Evolutionary conservation across 176 grass and related monocot genomes (phyloP).

Genomic region (Phoenix dactylifera): DNA sequence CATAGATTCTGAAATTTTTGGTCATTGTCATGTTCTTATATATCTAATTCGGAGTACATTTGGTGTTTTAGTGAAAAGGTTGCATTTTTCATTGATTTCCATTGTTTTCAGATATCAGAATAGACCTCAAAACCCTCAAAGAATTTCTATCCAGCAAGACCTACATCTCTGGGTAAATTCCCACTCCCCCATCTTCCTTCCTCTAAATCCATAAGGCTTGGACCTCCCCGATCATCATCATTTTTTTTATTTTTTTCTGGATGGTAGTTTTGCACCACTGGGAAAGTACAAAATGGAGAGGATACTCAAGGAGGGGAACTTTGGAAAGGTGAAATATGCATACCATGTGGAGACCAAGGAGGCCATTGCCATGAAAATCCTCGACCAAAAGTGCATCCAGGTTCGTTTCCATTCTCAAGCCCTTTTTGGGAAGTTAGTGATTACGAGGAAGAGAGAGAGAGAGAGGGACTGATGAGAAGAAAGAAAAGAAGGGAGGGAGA

Average conservation of each 20-base stretch:
- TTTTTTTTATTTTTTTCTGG: too few species aligned
- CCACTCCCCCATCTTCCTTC: not conserved
- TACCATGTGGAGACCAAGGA: constrained; percentile 34
- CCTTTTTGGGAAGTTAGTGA: too few species aligned
- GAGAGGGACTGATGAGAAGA: too few species aligned
- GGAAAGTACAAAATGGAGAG: constrained; percentile 52
- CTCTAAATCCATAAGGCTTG: too few species aligned
- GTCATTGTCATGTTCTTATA: too few species aligned
- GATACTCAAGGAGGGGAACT: constrained; percentile 73
- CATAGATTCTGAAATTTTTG: not conserved
- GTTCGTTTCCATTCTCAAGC: too few species aligned
- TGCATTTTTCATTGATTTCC: too few species aligned
- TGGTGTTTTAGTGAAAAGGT: not conserved
- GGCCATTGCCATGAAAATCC: constrained; percentile 62
- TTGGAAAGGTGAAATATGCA: constrained; percentile 82
- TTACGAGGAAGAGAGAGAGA: too few species aligned
- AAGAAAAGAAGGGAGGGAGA: too few species aligned
- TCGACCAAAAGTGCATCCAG: constrained; percentile 47
- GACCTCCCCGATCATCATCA: too few species aligned
- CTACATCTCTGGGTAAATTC: constrained; percentile 61
- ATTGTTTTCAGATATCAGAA: constrained; percentile 35
- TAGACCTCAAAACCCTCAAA: constrained; percentile 58
- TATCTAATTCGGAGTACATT: not conserved
- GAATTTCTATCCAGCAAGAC: constrained; percentile 51
- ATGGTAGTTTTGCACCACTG: constrained; percentile 10